phyloP scores from a whole-genome alignment of 2,329 filamentous ascomycete species.

The Aspergillus transmontanensis region DNA sequence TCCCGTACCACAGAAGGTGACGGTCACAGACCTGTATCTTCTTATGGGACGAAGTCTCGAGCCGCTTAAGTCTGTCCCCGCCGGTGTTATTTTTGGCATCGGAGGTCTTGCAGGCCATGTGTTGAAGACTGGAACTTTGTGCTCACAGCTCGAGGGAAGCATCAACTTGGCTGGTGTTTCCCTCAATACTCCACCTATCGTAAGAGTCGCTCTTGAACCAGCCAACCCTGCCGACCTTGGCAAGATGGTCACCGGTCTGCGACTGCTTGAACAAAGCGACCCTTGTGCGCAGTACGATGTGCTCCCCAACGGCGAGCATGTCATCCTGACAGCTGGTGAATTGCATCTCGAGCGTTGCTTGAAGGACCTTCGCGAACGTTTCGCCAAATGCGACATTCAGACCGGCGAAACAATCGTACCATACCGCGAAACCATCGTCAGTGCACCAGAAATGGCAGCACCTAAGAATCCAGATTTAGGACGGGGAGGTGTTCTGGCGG shows the following conservation, averaged over 20 bases:
- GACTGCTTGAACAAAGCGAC: slow-evolving; percentile 88
- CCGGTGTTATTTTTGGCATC: slow-evolving; percentile 93
- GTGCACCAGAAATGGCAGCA: slow-evolving; percentile 86
- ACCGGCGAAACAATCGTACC: slow-evolving; percentile 93
- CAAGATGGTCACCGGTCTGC: slow-evolving; percentile 90
- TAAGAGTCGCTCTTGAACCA: slow-evolving; percentile 93
- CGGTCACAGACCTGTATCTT: slow-evolving; percentile 85
- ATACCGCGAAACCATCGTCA: slow-evolving; percentile 89
- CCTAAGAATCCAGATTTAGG: slow-evolving; percentile 84
- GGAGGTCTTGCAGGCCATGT: slow-evolving; percentile 89
- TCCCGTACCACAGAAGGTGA: slow-evolving; percentile 79
- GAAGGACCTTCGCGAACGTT: slow-evolving; percentile 89
- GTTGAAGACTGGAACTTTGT: slow-evolving; percentile 93
- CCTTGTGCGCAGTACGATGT: slow-evolving; percentile 96
- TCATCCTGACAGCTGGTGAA: slow-evolving; percentile 90
- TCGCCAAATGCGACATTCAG: slow-evolving; percentile 92
- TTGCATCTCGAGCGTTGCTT: slow-evolving; percentile 91
- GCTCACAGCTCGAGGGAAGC: slow-evolving; percentile 80
- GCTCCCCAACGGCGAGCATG: slow-evolving; percentile 89
- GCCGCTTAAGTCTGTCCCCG: slow-evolving; percentile 78
- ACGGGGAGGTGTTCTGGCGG: slow-evolving; percentile 73
- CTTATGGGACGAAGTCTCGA: slow-evolving; percentile 93
- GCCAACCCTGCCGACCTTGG: slow-evolving; percentile 85
- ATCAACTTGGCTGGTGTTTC: slow-evolving; percentile 88
- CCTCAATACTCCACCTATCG: slow-evolving; percentile 83